A percentile compares a stretch with the other conserved stretches of the same genome.
Conservation (phyloP, 441 rosid genomes). For the Theobroma grandiflorum region DNA sequence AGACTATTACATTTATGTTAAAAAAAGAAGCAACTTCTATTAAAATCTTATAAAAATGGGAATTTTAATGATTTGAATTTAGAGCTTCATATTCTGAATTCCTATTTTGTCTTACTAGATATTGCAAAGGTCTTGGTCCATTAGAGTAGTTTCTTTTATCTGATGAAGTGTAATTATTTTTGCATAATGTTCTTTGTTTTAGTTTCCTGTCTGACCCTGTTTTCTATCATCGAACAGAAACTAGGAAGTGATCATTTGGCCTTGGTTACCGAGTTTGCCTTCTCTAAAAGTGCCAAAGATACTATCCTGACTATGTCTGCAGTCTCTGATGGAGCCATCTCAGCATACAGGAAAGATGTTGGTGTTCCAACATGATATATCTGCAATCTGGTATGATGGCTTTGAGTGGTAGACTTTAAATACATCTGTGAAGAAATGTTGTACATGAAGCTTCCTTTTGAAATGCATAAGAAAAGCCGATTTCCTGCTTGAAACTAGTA, state of each 20-base stretch:
- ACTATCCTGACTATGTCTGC: neutral
- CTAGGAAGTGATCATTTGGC: slow-evolving; percentile 82
- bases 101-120: neutral
- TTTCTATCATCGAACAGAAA: slow-evolving; percentile 41
- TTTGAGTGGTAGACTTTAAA: neutral
- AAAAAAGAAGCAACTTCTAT: neutral
- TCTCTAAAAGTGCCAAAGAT: slow-evolving; percentile 31
- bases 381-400: neutral
- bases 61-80: neutral
- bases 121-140: neutral
- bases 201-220: neutral
- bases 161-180: slow-evolving; percentile 6
- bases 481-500: no score
- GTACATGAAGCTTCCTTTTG: neutral
- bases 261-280: slow-evolving; percentile 66
- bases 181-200: neutral
- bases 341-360: slow-evolving; percentile 13
- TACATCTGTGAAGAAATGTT: neutral
- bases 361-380: neutral
- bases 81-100: neutral
- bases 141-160: neutral
- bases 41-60: neutral
- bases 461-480: neutral
- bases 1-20: neutral
- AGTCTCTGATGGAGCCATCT: slow-evolving; percentile 18